Conservation (phyloP, 495 filamentous ascomycete species). For the Cetradonia linearis region DNA sequence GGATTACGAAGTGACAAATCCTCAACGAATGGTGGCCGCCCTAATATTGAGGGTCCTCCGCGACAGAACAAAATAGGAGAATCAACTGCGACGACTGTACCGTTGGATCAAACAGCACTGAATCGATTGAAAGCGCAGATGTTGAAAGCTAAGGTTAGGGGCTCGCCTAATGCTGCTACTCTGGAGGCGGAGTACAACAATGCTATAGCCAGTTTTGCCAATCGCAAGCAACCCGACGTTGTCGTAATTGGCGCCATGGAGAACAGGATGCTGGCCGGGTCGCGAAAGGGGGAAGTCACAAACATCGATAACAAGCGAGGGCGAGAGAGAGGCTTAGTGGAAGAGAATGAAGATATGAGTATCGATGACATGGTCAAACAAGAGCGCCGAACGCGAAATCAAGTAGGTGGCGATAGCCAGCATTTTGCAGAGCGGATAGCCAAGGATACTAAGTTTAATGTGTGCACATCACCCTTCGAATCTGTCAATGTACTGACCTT, state of each 20-base stretch:
- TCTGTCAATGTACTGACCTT: slow-evolving; percentile 26
- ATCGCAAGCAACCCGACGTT: slow-evolving; percentile 50
- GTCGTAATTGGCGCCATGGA: slow-evolving; percentile 82
- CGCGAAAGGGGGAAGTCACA: slow-evolving; percentile 63
- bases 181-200: slow-evolving; percentile 80
- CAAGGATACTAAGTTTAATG: slow-evolving; percentile 82
- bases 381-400: slow-evolving; percentile 71
- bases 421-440: slow-evolving; percentile 83
- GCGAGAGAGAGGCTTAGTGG: slow-evolving; percentile 64
- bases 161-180: slow-evolving; percentile 57
- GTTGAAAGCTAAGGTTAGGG: slow-evolving; percentile 83
- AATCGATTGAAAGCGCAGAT: slow-evolving; percentile 87
- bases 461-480: slow-evolving; percentile 27
- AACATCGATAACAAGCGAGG: slow-evolving; percentile 65
- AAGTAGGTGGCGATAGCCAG: slow-evolving; percentile 69
- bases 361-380: slow-evolving; percentile 94
- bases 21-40: slow-evolving; percentile 27
- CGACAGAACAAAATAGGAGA: slow-evolving; percentile 33
- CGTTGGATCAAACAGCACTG: slow-evolving; percentile 63
- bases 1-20: slow-evolving; percentile 33
- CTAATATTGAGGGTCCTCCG: slow-evolving; percentile 33
- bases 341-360: slow-evolving; percentile 91
- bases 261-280: slow-evolving; percentile 73
- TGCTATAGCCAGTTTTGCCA: slow-evolving; percentile 51
- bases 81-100: slow-evolving; percentile 34